Evolutionary conservation across 2,329 filamentous ascomycete species (phyloP).

Genomic region (Stagonosporopsis rhizophila): DNA sequence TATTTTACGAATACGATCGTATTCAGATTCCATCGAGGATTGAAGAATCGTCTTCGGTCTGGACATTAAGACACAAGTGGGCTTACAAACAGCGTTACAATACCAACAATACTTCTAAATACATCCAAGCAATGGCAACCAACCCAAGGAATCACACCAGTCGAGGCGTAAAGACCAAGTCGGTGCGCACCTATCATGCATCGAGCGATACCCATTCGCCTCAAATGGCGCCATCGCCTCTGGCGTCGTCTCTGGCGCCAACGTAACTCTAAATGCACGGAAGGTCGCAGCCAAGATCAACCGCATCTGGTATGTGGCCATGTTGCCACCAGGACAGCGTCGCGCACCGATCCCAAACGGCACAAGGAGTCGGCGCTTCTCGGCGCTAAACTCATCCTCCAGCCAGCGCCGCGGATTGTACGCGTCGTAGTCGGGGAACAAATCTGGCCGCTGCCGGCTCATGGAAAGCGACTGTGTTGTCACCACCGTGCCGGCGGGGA

Average conservation of each 20-base stretch:
- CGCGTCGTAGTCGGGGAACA: conserved; percentile 28
- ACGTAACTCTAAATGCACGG: conserved; percentile 22
- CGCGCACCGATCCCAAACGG: conserved; percentile 29
- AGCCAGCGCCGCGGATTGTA: conserved; percentile 29
- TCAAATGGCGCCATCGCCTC: conserved; percentile 31
- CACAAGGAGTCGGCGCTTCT: conserved; percentile 23
- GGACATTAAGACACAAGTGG: no score
- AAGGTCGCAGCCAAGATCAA: conserved; percentile 26
- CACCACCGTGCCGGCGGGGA: conserved; percentile 25
- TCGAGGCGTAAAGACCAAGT: conserved; percentile 25
- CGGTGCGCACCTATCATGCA: conserved; percentile 29
- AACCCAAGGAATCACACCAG: background rate
- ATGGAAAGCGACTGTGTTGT: conserved; percentile 29
- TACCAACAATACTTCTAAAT: no score
- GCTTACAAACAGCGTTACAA: no score
- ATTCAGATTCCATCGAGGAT: no score
- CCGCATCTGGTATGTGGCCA: conserved; percentile 32
- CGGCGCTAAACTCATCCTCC: conserved; percentile 22
- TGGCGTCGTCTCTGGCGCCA: conserved; percentile 29
- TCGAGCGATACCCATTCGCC: conserved; percentile 28
- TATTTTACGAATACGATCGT: no score
- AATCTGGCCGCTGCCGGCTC: conserved; percentile 30
- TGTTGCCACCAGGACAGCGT: conserved; percentile 30
- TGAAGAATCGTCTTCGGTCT: no score
- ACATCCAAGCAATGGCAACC: background rate